These are phyloP conservation scores for Pezicula radicicola DNA, from an alignment of 2,329 filamentous ascomycete genomes.

Conservation along the genomic window DNA sequence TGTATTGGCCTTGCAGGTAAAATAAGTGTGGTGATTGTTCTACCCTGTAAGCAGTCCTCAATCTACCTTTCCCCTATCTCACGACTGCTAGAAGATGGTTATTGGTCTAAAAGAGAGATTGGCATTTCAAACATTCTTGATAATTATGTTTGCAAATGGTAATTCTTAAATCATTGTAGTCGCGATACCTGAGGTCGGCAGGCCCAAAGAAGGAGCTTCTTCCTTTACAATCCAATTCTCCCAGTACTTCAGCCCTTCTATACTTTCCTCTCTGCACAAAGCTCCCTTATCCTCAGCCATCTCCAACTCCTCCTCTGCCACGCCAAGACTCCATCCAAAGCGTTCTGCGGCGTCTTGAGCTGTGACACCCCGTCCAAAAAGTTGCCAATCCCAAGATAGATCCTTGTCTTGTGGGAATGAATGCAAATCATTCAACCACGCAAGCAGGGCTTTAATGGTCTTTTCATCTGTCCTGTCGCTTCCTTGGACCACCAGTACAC, in stretches of 20 bases:
- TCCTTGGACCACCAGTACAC: constrained; percentile 89
- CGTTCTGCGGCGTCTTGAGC: constrained; percentile 84
- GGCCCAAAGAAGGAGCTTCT: background rate
- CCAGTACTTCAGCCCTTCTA: constrained; percentile 93
- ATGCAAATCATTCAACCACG: constrained; percentile 76
- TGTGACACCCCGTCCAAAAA: constrained; percentile 82
- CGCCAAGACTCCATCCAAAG: constrained; percentile 96
- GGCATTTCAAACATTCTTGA: too few species aligned
- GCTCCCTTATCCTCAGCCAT: constrained; percentile 93
- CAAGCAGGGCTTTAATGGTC: constrained; percentile 71
- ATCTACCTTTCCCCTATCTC: too few species aligned
- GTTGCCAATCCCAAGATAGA: constrained; percentile 70
- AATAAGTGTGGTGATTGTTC: too few species aligned
- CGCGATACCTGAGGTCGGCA: too few species aligned
- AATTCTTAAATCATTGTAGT: too few species aligned
- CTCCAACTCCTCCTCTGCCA: constrained; percentile 90
- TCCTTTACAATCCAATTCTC: constrained; percentile 54
- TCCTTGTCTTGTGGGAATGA: constrained; percentile 61
- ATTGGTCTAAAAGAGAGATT: too few species aligned
- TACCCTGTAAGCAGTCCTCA: too few species aligned
- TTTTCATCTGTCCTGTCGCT: constrained; percentile 87
- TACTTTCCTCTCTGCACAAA: constrained; percentile 84
- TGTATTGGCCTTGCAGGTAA: too few species aligned
- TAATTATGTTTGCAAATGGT: too few species aligned
- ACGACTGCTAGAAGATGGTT: too few species aligned